Evolutionary conservation across 306 rosid genomes (phyloP).

Genomic region (Luffa acutangula): DNA sequence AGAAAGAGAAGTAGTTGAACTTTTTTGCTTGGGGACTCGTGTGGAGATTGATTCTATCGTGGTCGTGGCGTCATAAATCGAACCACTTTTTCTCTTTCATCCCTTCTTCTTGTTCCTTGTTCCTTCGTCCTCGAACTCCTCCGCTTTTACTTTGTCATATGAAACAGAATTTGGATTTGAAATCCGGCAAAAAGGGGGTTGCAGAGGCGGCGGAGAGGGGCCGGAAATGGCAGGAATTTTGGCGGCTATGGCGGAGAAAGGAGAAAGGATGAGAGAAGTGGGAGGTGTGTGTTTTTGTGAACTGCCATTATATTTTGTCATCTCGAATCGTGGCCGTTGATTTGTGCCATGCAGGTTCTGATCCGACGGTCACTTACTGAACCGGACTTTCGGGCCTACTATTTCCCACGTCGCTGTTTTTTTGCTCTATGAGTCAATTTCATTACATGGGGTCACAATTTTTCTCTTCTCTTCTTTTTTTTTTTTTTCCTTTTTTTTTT

Average conservation of each 20-base stretch:
- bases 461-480: not conserved
- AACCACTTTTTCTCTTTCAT: not conserved
- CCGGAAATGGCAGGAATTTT: not conserved
- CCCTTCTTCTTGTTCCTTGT: not conserved
- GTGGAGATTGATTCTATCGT: not conserved
- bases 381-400: not conserved
- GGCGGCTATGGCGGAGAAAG: constrained; percentile 12
- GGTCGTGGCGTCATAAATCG: not conserved
- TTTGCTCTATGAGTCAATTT: not conserved
- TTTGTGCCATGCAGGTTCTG: not conserved
- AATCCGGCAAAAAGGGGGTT: not conserved
- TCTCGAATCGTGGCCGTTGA: not conserved
- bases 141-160: not conserved
- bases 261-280: not conserved
- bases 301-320: not conserved
- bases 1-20: not conserved
- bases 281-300: not conserved
- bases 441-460: not conserved
- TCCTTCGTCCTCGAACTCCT: not conserved
- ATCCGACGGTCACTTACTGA: not conserved
- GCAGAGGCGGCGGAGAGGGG: constrained; percentile 5
- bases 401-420: not conserved
- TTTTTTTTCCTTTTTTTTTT: no score
- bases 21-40: constrained; percentile 6
- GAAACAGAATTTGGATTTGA: not conserved